Evolutionary conservation across 257 asterid species (phyloP).

Genomic region (Capsicum pubescens): DNA sequence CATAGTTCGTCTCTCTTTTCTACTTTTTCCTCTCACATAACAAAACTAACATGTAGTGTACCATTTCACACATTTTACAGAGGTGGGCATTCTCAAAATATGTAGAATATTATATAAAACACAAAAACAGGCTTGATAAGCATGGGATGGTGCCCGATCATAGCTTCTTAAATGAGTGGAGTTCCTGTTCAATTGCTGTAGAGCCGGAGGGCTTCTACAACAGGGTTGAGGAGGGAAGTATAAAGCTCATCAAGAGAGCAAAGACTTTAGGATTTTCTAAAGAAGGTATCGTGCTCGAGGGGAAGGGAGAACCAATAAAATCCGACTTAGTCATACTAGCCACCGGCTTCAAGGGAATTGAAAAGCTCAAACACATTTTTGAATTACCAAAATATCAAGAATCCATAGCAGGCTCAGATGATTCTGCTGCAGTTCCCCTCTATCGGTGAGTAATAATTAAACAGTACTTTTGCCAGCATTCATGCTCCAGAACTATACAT

Average conservation of each 20-base stretch:
- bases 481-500: not conserved
- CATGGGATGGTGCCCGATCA: slow-evolving; percentile 56
- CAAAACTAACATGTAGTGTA: not conserved
- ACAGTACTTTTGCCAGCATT: not conserved
- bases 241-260: slow-evolving; percentile 49
- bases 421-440: slow-evolving; percentile 39
- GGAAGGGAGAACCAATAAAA: slow-evolving; percentile 37
- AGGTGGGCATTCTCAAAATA: slow-evolving; percentile 55
- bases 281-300: slow-evolving; percentile 48
- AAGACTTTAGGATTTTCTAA: slow-evolving; percentile 39
- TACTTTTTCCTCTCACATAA: not conserved
- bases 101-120: slow-evolving; percentile 45
- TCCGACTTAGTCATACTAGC: slow-evolving; percentile 52
- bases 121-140: slow-evolving; percentile 42
- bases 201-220: slow-evolving; percentile 56
- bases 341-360: slow-evolving; percentile 54
- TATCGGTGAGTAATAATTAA: slow-evolving; percentile 43
- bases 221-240: slow-evolving; percentile 59
- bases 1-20: no score
- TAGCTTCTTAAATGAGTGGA: slow-evolving; percentile 45
- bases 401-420: slow-evolving; percentile 34
- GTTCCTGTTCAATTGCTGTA: slow-evolving; percentile 41
- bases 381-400: slow-evolving; percentile 38
- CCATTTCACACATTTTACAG: slow-evolving; percentile 29
- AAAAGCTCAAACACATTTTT: slow-evolving; percentile 48